Conservation (phyloP, 176 grass and related monocot species). For the Oryza meridionalis region DNA sequence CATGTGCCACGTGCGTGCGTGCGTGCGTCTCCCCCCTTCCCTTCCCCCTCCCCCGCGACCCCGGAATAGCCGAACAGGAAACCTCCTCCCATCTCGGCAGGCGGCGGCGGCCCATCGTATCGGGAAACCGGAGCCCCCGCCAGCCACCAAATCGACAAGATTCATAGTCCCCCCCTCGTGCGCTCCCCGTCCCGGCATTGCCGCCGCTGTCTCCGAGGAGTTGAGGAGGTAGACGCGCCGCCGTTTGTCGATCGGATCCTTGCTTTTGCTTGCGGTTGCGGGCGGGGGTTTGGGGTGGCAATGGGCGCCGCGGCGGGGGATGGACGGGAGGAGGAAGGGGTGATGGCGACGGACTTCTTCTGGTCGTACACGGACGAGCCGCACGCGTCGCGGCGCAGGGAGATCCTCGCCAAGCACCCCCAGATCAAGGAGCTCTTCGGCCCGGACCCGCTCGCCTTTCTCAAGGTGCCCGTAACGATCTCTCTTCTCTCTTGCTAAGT, state of each 20-base stretch:
- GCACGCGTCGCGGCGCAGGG: constrained; percentile 81
- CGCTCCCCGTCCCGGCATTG: not conserved
- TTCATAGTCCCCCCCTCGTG: not conserved
- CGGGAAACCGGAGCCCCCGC: not conserved
- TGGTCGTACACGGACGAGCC: constrained; percentile 99
- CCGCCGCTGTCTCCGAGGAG: not conserved
- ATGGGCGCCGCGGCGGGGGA: not conserved
- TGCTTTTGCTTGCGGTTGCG: too few relatives aligned
- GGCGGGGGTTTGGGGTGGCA: not conserved
- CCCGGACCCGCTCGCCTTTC: constrained; percentile 77
- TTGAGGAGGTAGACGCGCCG: not conserved
- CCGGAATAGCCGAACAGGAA: constrained; percentile 6
- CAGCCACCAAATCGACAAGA: not conserved
- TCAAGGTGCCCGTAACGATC: constrained; percentile 64
- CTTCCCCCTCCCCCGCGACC: not conserved
- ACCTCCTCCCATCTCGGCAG: not conserved
- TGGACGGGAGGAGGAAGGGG: constrained; percentile 55
- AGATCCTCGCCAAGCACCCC: constrained; percentile 89
- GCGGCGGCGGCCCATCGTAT: not conserved
- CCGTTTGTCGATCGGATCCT: not conserved
- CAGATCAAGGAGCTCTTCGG: constrained; percentile 99
- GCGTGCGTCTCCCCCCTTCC: not conserved
- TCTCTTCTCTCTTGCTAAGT: not conserved
- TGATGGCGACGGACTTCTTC: constrained; percentile 95
- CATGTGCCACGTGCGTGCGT: not conserved